These are phyloP conservation scores for Thraustotheca clavata DNA, from an alignment of 352 stramenopile species.

Conservation along the genomic window DNA sequence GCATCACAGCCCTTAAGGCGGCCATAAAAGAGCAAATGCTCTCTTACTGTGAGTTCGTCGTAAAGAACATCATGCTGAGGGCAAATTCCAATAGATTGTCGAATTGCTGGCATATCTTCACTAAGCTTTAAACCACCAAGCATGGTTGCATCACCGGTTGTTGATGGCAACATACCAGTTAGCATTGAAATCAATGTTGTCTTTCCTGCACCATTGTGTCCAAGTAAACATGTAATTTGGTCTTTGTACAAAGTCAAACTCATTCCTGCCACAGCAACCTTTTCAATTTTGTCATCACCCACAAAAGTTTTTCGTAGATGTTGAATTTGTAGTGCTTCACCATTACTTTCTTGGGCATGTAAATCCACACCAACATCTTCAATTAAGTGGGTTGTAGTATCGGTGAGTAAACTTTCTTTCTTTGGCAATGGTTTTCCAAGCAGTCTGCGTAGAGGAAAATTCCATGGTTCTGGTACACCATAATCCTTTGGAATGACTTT, in stretches of 20 bases:
- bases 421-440: constrained; percentile 47
- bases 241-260: constrained; percentile 67
- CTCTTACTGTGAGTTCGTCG: constrained; percentile 91
- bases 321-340: constrained; percentile 25
- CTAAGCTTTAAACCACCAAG: constrained; percentile 43
- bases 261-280: constrained; percentile 50
- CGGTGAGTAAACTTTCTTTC: background rate
- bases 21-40: constrained; percentile 94
- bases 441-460: constrained; percentile 69
- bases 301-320: constrained; percentile 37
- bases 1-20: constrained; percentile 74
- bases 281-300: constrained; percentile 21
- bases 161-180: constrained; percentile 44
- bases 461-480: constrained; percentile 80
- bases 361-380: constrained; percentile 16
- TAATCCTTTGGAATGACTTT: constrained; percentile 90
- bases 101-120: constrained; percentile 78
- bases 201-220: constrained; percentile 74
- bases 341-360: constrained; percentile 13
- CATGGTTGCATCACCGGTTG: constrained; percentile 44
- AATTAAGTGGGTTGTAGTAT: background rate
- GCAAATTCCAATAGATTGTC: constrained; percentile 91
- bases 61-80: constrained; percentile 97
- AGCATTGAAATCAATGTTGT: constrained; percentile 75
- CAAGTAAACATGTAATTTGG: constrained; percentile 71